A percentile compares a stretch with the other conserved stretches of the same genome.
These are phyloP conservation scores for Saccharum officinarum DNA, from an alignment of 176 grass and related monocot genomes.

Conservation along the genomic window DNA sequence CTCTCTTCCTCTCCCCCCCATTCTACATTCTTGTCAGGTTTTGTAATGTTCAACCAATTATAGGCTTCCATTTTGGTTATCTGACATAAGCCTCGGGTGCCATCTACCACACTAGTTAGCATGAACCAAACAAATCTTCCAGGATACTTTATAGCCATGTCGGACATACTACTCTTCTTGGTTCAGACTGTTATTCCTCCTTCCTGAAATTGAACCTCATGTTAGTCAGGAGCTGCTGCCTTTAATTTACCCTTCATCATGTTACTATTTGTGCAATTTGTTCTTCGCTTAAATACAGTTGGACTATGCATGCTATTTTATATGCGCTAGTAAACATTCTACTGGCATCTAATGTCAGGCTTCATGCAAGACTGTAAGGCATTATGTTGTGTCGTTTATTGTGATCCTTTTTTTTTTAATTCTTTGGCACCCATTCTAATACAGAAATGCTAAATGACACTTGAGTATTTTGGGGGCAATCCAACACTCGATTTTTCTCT, in stretches of 20 bases:
- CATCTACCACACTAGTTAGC: background rate
- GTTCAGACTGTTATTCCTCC: background rate
- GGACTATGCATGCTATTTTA: background rate
- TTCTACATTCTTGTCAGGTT: background rate
- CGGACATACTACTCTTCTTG: background rate
- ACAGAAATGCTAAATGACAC: too few species aligned
- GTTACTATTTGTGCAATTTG: background rate
- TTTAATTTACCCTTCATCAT: background rate
- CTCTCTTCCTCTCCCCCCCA: background rate
- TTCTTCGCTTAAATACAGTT: background rate
- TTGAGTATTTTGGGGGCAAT: too few species aligned
- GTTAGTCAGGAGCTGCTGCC: background rate
- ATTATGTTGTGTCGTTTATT: background rate
- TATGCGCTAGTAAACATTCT: background rate
- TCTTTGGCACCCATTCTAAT: slow-evolving; percentile 2
- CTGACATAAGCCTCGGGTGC: background rate
- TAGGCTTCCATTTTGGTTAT: background rate
- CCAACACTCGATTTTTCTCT: too few species aligned
- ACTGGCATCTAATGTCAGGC: background rate
- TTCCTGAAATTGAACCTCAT: background rate
- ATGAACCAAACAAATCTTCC: background rate
- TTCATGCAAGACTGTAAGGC: background rate
- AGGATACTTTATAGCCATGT: background rate
- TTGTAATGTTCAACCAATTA: background rate
- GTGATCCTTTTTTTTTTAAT: background rate